Evolutionary conservation across 805 yeast species (phyloP), one percentile per base, ranked within the genome.

Genomic region (Yarrowia keelungensis): DNA sequence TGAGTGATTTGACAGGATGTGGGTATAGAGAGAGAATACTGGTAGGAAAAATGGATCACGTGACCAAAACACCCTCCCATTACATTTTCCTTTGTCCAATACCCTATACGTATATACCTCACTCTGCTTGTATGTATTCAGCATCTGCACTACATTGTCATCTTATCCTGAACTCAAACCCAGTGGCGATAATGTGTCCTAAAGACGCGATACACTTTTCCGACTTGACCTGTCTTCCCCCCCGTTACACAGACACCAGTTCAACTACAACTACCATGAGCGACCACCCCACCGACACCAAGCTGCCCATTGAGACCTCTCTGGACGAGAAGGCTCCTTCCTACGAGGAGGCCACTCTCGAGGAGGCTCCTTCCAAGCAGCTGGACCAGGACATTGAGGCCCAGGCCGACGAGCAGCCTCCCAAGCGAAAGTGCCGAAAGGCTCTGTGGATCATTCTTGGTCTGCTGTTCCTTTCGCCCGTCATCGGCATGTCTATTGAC

Each of bases 181-280:
- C 8, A 14, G 65, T 59, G 65, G 65, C 50, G 65, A 59, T 59
- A 22, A 59, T 59, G 65, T 58, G 65, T 43, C 65, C 65, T 5
- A 59, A 59, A 59, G 65, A 59, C 65, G 65, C 65, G 65, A 59
- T 59, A 51, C 39, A 49, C 53, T 49, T 49, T 49, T 15, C 36
- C 5, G n/a, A 45, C 51, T 19, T 58, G 41, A 8, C 64, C 8
- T 15, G 11, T 58, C 38, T 26, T 58, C 50, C 64, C 39, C 41
- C 62, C 45, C 22, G 12, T 26, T 19, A 38, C 54, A 39, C n/a
- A 22, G 22, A 19, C 50, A 46, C 43, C 43, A 22, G 32, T 26
- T 15, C 50, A 10, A 26, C 51, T 7, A 22, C n/a, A n/a, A n/a
- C 39, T 12, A 41, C 39, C 39, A 59, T 59, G 65, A 16, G 43